Conservation (phyloP, 1,284 basidiomycete genomes). For the Paramarasmius palmivorus region DNA sequence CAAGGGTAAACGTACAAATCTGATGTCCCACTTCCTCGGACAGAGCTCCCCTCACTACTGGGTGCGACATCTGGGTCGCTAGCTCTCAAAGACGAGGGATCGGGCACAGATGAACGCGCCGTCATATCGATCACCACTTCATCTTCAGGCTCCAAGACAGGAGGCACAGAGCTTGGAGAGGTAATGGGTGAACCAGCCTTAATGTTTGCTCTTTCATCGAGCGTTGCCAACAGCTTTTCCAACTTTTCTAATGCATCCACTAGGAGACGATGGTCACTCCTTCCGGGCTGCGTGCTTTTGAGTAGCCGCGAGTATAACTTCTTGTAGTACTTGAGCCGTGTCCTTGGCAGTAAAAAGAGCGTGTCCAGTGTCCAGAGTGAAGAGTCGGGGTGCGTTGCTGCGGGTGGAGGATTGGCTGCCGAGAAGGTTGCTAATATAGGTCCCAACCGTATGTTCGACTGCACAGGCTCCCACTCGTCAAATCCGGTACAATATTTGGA, state of each 20-base stretch:
- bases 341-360: slow-evolving; percentile 85
- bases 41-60: slow-evolving; percentile 48
- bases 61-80: slow-evolving; percentile 31
- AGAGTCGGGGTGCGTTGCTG: slow-evolving; percentile 39
- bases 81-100: slow-evolving; percentile 17
- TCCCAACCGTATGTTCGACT: slow-evolving; percentile 71
- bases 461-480: slow-evolving; percentile 81
- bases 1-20: slow-evolving; percentile 48
- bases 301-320: slow-evolving; percentile 88
- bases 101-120: slow-evolving; percentile 22
- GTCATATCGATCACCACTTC: slow-evolving; percentile 57
- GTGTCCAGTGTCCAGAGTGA: slow-evolving; percentile 83
- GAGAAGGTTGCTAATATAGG: slow-evolving; percentile 76
- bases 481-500: slow-evolving; percentile 78
- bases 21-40: slow-evolving; percentile 51
- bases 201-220: slow-evolving; percentile 60
- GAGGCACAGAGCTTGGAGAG: slow-evolving; percentile 18
- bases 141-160: slow-evolving; percentile 40
- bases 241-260: slow-evolving; percentile 82
- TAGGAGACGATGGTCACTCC: slow-evolving; percentile 86
- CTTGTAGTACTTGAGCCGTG: slow-evolving; percentile 89
- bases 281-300: slow-evolving; percentile 86
- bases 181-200: slow-evolving; percentile 37
- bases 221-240: slow-evolving; percentile 68
- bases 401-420: slow-evolving; percentile 56